These are phyloP conservation scores for Aspergillus saccharolyticus DNA, from an alignment of 495 filamentous ascomycete species.

Conservation along the genomic window DNA sequence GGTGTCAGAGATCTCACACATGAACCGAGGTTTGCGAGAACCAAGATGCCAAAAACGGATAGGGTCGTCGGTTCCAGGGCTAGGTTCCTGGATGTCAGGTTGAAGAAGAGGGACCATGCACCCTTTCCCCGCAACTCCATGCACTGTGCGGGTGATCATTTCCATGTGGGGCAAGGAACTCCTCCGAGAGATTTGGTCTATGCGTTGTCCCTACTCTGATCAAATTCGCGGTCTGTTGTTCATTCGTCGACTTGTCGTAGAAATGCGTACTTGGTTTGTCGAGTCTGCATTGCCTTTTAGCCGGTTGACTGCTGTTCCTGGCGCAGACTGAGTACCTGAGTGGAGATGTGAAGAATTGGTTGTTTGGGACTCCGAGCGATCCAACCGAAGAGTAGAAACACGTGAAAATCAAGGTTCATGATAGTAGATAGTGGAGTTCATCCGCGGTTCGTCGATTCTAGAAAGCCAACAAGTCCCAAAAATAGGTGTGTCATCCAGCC, in stretches of 20 bases:
- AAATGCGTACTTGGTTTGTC: not conserved
- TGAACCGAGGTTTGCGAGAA: not conserved
- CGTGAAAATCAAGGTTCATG: not conserved
- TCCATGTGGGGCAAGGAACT: conserved; percentile 4
- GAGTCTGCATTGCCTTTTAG: not conserved
- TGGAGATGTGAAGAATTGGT: not conserved
- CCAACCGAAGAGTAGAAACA: not conserved
- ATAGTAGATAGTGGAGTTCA: not conserved
- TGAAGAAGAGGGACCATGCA: not conserved
- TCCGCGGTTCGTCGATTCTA: not conserved
- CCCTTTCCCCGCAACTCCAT: not conserved
- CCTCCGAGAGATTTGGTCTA: not conserved
- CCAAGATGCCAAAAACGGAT: not conserved
- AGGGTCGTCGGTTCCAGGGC: not conserved
- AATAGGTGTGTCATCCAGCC: not conserved
- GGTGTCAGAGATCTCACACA: not conserved
- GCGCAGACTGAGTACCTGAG: not conserved
- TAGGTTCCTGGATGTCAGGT: not conserved
- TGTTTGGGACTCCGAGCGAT: not conserved
- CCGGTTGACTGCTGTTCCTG: not conserved
- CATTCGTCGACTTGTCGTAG: not conserved
- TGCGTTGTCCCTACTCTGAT: not conserved
- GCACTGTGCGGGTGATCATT: not conserved
- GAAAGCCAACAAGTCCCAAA: not conserved
- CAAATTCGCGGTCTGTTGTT: not conserved